Percentiles rank a stretch among this genome's conserved stretches.
phyloP scores from a whole-genome alignment of 352 stramenopile species.

The Thalassiosira ordinaria region DNA sequence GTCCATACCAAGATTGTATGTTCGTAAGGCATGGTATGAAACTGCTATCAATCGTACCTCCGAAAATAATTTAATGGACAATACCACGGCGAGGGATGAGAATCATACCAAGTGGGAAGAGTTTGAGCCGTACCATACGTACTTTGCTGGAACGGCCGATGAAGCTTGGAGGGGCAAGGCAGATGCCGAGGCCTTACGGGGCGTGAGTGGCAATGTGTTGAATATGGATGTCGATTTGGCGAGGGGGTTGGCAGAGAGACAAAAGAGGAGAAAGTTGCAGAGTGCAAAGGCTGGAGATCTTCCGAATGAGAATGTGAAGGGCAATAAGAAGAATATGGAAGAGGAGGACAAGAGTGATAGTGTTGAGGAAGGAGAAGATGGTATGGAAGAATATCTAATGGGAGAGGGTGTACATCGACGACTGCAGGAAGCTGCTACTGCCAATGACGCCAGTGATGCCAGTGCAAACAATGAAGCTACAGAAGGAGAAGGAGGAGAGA shows the following conservation, averaged over 20 bases:
- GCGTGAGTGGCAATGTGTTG: slow-evolving; percentile 67
- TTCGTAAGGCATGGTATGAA: slow-evolving; percentile 76
- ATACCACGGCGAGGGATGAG: slow-evolving; percentile 10
- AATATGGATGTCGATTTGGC: slow-evolving; percentile 62
- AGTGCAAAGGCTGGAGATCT: neutral
- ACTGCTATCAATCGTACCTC: slow-evolving; percentile 66
- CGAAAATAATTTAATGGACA: slow-evolving; percentile 35
- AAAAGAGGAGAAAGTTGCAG: slow-evolving; percentile 28
- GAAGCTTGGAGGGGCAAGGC: slow-evolving; percentile 33
- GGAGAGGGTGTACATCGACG: slow-evolving; percentile 49
- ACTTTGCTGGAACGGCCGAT: slow-evolving; percentile 71
- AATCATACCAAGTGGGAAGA: slow-evolving; percentile 58
- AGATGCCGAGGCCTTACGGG: slow-evolving; percentile 58
- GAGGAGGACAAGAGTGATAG: no score
- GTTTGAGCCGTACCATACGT: slow-evolving; percentile 81
- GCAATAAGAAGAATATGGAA: neutral
- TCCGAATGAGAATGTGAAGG: no score
- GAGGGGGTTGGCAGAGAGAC: slow-evolving; percentile 54
- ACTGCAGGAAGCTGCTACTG: slow-evolving; percentile 47
- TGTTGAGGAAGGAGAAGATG: slow-evolving; percentile 11
- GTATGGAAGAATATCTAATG: slow-evolving; percentile 9
- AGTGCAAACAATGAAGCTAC: slow-evolving; percentile 2
- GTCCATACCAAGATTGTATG: slow-evolving; percentile 66
- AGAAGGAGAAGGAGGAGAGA: neutral
- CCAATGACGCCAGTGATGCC: neutral